phyloP scores from a whole-genome alignment of 495 filamentous ascomycete species.

The Margaritispora aquatica region DNA sequence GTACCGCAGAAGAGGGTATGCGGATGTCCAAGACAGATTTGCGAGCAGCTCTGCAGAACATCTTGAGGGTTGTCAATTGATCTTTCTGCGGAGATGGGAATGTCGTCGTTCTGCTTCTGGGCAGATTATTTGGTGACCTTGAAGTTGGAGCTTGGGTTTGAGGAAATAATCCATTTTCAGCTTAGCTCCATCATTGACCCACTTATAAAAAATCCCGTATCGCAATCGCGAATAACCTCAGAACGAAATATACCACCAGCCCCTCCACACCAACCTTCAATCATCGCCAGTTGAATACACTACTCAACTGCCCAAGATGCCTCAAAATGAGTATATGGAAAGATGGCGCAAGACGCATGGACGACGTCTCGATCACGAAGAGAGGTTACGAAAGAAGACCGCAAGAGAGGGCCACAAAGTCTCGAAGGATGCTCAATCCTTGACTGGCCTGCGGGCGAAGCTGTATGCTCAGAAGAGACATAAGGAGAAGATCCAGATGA shows the following conservation, averaged over 20 bases:
- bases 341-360: constrained; percentile 69
- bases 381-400: constrained; percentile 77
- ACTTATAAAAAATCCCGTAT: not conserved
- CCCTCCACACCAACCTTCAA: not conserved
- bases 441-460: constrained; percentile 88
- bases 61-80: constrained; percentile 5
- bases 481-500: constrained; percentile 98
- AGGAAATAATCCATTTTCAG: not conserved
- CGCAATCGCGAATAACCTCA: not conserved
- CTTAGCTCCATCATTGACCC: not conserved
- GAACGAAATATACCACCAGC: not conserved
- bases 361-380: constrained; percentile 81
- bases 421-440: constrained; percentile 83
- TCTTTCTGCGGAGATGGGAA: not conserved
- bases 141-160: not conserved
- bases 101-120: not conserved
- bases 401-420: constrained; percentile 84
- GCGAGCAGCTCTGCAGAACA: constrained; percentile 21
- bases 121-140: too few relatives aligned
- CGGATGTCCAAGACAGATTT: constrained; percentile 17
- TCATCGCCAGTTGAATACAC: not conserved
- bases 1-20: constrained; percentile 29
- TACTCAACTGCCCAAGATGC: constrained; percentile 30
- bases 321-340: constrained; percentile 95
- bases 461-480: constrained; percentile 90